phyloP scores from a whole-genome alignment of 108 stramenopile genomes.

The Cyclostephanos tholiformis region DNA sequence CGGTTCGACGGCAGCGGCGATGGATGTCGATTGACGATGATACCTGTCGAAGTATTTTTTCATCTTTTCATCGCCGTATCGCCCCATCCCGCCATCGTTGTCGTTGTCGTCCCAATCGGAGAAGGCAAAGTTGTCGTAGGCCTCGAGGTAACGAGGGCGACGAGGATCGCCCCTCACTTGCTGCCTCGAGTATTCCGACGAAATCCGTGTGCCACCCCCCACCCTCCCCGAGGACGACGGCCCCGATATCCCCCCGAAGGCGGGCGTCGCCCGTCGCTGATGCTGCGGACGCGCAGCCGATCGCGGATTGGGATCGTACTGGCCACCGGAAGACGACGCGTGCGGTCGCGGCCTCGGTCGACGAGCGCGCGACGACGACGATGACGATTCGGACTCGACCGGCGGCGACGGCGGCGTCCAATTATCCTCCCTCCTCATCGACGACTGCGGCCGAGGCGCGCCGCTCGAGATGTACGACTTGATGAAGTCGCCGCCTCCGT shows the following conservation, averaged over 20 bases:
- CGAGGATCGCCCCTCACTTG: background rate
- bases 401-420: background rate
- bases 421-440: background rate
- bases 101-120: background rate
- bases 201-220: too few species aligned
- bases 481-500: background rate
- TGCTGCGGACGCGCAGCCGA: too few species aligned
- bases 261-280: too few species aligned
- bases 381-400: background rate
- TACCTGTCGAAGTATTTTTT: background rate
- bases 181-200: background rate
- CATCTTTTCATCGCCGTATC: constrained; percentile 6
- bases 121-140: background rate
- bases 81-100: constrained; percentile 1
- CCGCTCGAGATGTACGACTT: constrained; percentile 9
- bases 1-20: background rate
- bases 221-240: too few species aligned
- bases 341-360: too few species aligned
- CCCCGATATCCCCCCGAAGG: too few species aligned
- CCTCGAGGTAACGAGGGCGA: background rate
- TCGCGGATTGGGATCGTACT: too few species aligned
- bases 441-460: background rate
- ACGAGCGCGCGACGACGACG: background rate
- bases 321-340: too few species aligned
- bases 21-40: background rate